These are phyloP conservation scores for Fusarium sp. DNA, from an alignment of 2,329 filamentous ascomycete species.

Conservation along the genomic window DNA sequence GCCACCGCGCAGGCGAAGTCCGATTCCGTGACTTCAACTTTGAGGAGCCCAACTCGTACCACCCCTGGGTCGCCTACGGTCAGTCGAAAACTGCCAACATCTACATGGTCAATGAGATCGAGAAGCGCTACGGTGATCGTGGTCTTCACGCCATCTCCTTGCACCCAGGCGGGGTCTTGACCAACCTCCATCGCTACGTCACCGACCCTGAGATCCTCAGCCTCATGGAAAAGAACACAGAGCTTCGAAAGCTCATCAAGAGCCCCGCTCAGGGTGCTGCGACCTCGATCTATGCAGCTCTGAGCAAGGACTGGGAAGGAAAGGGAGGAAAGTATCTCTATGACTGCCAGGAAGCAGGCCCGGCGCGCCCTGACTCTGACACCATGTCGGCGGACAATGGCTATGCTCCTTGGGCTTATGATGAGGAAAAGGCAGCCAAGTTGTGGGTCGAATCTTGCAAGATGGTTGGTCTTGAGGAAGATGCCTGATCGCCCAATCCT, in stretches of 20 bases:
- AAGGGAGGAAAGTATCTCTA: slow-evolving; percentile 11
- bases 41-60: slow-evolving; percentile 20
- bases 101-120: slow-evolving; percentile 36
- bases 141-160: slow-evolving; percentile 28
- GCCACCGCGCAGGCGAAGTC: slow-evolving; percentile 46
- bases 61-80: slow-evolving; percentile 28
- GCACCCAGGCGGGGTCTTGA: slow-evolving; percentile 20
- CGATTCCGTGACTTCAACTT: slow-evolving; percentile 30
- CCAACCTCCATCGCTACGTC: slow-evolving; percentile 7
- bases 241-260: neutral
- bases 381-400: neutral
- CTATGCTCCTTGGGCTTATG: slow-evolving; percentile 7
- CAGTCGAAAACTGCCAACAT: slow-evolving; percentile 36
- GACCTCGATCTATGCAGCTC: slow-evolving; percentile 2
- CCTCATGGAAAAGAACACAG: neutral
- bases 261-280: slow-evolving; percentile 3
- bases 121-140: slow-evolving; percentile 10
- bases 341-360: neutral
- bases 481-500: neutral
- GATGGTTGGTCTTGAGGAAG: neutral
- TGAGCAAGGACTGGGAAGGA: slow-evolving; percentile 11
- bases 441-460: slow-evolving; percentile 4
- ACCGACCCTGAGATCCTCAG: neutral
- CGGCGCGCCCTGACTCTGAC: fast-evolving
- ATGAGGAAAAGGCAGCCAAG: neutral